These are phyloP conservation scores for Inga laurina DNA, from an alignment of 306 rosid species.

Conservation along the genomic window DNA sequence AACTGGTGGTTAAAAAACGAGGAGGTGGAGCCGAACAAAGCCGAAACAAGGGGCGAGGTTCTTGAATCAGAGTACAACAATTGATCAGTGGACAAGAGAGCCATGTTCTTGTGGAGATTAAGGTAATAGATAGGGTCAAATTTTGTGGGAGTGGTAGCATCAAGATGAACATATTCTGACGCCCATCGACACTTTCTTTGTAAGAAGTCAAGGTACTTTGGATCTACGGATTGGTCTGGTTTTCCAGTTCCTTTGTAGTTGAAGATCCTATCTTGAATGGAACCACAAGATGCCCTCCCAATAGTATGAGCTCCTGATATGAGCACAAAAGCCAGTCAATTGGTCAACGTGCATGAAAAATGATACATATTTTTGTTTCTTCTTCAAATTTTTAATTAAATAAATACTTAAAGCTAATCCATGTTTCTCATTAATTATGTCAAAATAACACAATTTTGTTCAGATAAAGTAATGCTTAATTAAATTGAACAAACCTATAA, in stretches of 20 bases:
- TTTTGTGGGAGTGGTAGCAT: slow-evolving; percentile 58
- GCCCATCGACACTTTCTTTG: slow-evolving; percentile 88
- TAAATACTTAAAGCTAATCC: not conserved
- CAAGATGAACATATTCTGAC: slow-evolving; percentile 77
- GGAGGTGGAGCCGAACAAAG: slow-evolving; percentile 41
- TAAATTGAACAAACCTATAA: too few species aligned
- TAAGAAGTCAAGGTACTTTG: slow-evolving; percentile 59
- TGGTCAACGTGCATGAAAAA: not conserved
- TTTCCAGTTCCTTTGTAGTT: slow-evolving; percentile 58
- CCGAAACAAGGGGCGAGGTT: slow-evolving; percentile 57
- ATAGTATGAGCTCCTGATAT: slow-evolving; percentile 81
- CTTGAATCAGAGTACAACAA: slow-evolving; percentile 62
- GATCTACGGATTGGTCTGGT: slow-evolving; percentile 61
- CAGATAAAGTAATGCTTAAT: too few species aligned
- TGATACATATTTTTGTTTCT: not conserved
- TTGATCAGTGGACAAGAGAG: slow-evolving; percentile 64
- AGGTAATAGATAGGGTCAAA: slow-evolving; percentile 60
- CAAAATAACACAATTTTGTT: not conserved
- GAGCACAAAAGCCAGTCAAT: slow-evolving; percentile 18
- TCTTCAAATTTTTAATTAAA: not conserved
- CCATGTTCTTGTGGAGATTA: slow-evolving; percentile 66
- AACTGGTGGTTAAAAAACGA: slow-evolving; percentile 53
- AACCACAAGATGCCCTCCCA: slow-evolving; percentile 73
- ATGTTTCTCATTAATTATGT: not conserved
- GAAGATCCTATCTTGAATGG: slow-evolving; percentile 63